phyloP scores from a whole-genome alignment of 257 asterid genomes.

The Plantago ovata region DNA sequence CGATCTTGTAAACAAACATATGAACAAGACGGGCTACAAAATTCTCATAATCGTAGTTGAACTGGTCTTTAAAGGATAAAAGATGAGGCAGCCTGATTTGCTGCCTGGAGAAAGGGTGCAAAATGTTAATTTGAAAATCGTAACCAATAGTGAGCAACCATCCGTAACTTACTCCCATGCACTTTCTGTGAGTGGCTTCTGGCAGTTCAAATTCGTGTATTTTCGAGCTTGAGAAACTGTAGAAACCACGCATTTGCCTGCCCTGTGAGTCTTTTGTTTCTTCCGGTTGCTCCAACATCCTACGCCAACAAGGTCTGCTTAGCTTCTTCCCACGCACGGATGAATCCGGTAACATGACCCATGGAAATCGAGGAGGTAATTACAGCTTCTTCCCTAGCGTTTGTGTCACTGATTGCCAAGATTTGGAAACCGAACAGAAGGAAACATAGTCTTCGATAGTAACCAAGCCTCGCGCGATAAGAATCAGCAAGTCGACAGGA shows the following conservation, averaged over 20 bases:
- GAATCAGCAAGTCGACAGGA: background rate
- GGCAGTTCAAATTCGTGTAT: background rate
- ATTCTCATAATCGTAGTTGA: background rate
- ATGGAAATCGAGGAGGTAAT: constrained; percentile 1
- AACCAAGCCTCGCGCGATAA: background rate
- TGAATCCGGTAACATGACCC: background rate
- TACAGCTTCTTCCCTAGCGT: background rate
- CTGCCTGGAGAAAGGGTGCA: background rate
- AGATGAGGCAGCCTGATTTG: background rate
- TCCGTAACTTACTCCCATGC: background rate
- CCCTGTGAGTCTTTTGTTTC: background rate
- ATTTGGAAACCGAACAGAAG: background rate
- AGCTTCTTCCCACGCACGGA: background rate
- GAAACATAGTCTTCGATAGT: background rate
- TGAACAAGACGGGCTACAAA: background rate
- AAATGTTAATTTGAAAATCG: background rate
- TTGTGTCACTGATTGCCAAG: background rate
- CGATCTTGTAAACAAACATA: background rate
- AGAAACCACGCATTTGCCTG: background rate
- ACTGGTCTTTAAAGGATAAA: background rate
- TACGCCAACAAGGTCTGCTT: background rate
- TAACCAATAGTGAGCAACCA: background rate
- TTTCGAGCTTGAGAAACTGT: background rate
- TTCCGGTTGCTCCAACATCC: background rate
- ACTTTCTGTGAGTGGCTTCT: background rate